Percentiles rank a stretch among this genome's conserved stretches.
These are phyloP conservation scores for Xylariaceae sp. DNA, from an alignment of 2,329 filamentous ascomycete genomes.

Conservation along the genomic window DNA sequence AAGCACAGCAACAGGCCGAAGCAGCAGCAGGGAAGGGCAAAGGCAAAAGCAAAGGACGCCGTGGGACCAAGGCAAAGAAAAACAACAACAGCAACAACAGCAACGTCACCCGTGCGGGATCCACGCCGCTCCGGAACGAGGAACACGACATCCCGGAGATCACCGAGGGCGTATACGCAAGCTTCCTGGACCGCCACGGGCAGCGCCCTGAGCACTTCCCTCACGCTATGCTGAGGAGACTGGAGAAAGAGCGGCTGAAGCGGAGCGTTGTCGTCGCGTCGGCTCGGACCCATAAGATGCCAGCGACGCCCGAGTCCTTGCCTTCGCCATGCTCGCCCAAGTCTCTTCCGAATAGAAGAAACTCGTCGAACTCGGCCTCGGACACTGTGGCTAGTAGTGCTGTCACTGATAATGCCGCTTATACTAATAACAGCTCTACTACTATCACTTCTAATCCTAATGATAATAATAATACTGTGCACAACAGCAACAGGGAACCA, in stretches of 20 bases:
- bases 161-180: conserved; percentile 7
- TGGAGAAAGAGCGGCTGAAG: conserved; percentile 6
- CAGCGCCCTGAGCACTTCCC: conserved; percentile 8
- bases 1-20: background rate
- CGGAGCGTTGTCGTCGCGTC: too few species aligned
- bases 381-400: too few species aligned
- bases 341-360: background rate
- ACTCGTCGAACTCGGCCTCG: too few species aligned
- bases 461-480: background rate
- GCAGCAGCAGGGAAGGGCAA: background rate
- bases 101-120: background rate
- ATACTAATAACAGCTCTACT: too few species aligned
- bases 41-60: background rate
- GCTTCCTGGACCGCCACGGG: conserved; percentile 10
- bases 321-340: background rate
- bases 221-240: conserved; percentile 5
- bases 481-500: too few species aligned
- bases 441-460: background rate
- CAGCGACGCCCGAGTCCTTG: background rate
- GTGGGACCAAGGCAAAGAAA: background rate
- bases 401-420: too few species aligned
- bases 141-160: conserved; percentile 11
- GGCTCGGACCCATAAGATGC: too few species aligned
- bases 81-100: background rate
- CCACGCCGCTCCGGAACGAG: conserved; percentile 3